These are phyloP conservation scores for Naganishia albida DNA, from an alignment of 1,284 basidiomycete species.

Conservation along the genomic window DNA sequence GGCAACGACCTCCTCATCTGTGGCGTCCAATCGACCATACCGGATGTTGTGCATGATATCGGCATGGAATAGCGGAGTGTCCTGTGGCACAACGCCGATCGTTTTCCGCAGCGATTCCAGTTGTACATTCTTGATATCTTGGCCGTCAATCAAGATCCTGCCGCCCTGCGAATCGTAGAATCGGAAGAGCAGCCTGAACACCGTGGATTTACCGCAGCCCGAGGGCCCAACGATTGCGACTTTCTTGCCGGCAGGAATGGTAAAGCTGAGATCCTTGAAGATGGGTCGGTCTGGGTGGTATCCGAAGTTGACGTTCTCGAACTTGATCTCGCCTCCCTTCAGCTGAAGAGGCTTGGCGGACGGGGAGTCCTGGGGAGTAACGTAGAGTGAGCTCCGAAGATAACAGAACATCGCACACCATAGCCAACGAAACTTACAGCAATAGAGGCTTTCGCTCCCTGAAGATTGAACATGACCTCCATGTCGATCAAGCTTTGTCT, in stretches of 20 bases:
- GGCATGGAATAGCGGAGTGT: slow-evolving; percentile 94
- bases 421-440: slow-evolving; percentile 58
- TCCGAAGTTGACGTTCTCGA: slow-evolving; percentile 88
- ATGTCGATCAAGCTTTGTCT: slow-evolving; percentile 94
- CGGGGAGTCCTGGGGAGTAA: slow-evolving; percentile 62
- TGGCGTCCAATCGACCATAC: slow-evolving; percentile 86
- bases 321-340: slow-evolving; percentile 81
- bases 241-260: slow-evolving; percentile 91
- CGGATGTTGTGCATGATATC: slow-evolving; percentile 93
- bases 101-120: slow-evolving; percentile 70
- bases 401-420: no score
- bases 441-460: slow-evolving; percentile 75
- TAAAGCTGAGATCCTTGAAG: slow-evolving; percentile 84
- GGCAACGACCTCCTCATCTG: slow-evolving; percentile 81
- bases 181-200: slow-evolving; percentile 89
- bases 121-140: slow-evolving; percentile 75
- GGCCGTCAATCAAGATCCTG: slow-evolving; percentile 71
- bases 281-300: slow-evolving; percentile 90
- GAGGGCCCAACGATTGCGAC: slow-evolving; percentile 95
- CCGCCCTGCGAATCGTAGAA: slow-evolving; percentile 88
- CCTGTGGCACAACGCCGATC: slow-evolving; percentile 95
- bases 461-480: slow-evolving; percentile 91
- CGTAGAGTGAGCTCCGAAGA: neutral
- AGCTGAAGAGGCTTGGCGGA: slow-evolving; percentile 69
- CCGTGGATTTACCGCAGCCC: slow-evolving; percentile 96